Base-by-base conservation (phyloP, 2,329 filamentous ascomycete species). In the Ramularia collo-cygni region DNA sequence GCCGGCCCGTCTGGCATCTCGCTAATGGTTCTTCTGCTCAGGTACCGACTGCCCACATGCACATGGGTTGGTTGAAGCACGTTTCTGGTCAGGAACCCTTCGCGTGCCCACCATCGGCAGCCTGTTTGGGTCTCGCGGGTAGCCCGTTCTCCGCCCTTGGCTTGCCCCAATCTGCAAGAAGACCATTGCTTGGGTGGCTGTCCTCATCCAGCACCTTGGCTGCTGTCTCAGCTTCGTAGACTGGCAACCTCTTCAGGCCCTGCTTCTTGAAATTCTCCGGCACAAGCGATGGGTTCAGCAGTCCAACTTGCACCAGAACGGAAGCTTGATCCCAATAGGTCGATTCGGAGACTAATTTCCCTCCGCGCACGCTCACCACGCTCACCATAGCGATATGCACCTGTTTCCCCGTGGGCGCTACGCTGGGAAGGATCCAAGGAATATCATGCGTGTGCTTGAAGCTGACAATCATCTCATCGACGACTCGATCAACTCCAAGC, bases 21-120 rank as follows among this genome's bases (percentile, higher is more conserved):
- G n/a, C n/a, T n/a, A n/a, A n/a, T n/a, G n/a, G n/a, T n/a, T n/a
- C n/a, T n/a, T n/a, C n/a, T n/a, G n/a, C n/a, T n/a, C n/a, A n/a
- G n/a, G n/a, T n/a, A 92, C 62, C 76, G 77, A 37, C 66, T 90
- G 50, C 85, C 85, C 2, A 74, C 79, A 32, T 88, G 83, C 66
- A 83, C 72, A 35, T 85, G 89, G 54, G 73, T 89, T 64, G 77
- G 76, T 46, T 85, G 68, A 69, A 38, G 24, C 10, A 16, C 32
- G 5, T 13, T 10, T n/a, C 37, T 21, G 16, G 14, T 36, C 21
- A 47, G n/a, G 38, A 35, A 30, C 34, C 16, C 17, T 36, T 28
- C 14, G 30, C 28, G 12, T 38, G 16, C 8, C 19, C 42, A n/a
- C 47, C 45, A 34, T 53, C 49, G 2, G 38, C 50, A 30, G 45